These are phyloP conservation scores for Nakazawaea wyomingensis DNA, from an alignment of 805 yeast species.

Conservation along the genomic window DNA sequence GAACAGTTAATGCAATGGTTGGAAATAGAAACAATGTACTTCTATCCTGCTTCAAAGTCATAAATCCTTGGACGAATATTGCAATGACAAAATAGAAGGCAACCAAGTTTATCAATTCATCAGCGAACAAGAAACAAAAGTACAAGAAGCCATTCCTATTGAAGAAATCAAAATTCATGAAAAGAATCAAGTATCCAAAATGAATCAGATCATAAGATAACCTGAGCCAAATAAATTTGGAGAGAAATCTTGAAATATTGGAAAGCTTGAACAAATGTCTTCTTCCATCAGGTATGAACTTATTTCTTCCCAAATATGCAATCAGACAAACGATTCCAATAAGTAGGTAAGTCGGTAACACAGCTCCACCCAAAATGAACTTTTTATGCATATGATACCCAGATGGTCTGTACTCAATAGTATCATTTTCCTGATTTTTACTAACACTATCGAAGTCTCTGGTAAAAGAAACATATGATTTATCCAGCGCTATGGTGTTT, in stretches of 20 bases:
- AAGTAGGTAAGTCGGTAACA: constrained; percentile 7
- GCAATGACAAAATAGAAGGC: constrained; percentile 8
- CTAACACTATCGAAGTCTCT: no score
- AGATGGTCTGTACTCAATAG: constrained; percentile 6
- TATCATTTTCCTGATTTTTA: neutral
- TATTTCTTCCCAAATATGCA: constrained; percentile 1
- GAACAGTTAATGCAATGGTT: constrained; percentile 3
- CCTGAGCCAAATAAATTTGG: constrained; percentile 1
- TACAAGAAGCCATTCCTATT: constrained; percentile 3
- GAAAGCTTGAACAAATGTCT: constrained; percentile 8
- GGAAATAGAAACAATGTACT: neutral
- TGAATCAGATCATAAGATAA: constrained; percentile 2
- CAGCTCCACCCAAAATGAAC: constrained; percentile 4
- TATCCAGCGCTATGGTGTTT: constrained; percentile 1
- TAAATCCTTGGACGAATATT: constrained; percentile 6
- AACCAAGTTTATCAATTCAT: constrained; percentile 6
- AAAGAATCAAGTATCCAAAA: constrained; percentile 9
- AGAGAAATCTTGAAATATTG: constrained; percentile 6
- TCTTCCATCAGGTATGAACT: neutral
- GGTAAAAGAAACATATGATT: no score
- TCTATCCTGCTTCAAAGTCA: constrained; percentile 4
- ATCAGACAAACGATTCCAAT: constrained; percentile 2
- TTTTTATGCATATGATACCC: neutral
- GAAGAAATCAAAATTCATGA: constrained; percentile 5
- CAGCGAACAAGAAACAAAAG: constrained; percentile 4